Evolutionary conservation across 805 yeast genomes (phyloP), one percentile per base, ranked within the genome.

Genomic region (Wickerhamomyces ciferrii): DNA sequence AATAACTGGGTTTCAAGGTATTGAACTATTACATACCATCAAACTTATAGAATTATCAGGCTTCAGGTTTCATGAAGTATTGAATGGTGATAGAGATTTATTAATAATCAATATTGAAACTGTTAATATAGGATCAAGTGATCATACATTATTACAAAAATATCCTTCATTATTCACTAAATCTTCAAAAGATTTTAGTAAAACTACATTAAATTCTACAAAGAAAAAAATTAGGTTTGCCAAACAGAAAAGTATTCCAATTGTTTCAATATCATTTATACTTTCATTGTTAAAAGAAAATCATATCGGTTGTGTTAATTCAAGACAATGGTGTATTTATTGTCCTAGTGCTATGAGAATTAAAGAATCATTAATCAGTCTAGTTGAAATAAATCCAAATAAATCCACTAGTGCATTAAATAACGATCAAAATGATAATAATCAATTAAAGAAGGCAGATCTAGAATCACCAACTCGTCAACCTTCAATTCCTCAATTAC

Each of bases 1-100:
- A 50, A 70, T 84, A 3, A 77, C 88, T 3, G 96, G 96, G 3
- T 88, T 84, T 60, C 74, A 81, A 19, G 96, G 95, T 0, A 80
- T 86, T 24, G 95, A 88, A 62, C 65, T 80, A 17, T 65, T 86
- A 38, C 96, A 88, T 63, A 59, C 85, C 13, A 79, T 76, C 9
- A 84, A 85, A 57, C 70, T 92, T 39, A 70, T 88, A 9, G 56
- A 67, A 18, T 58, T 74, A 25, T 55, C 85, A 21, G 81, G 84
- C 23, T 78, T 83, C 44, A 67, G 69, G 37, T 71, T 73, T 45
- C 66, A 72, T 41, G 78, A 74, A 0, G 67, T 74, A 2, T 67
- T 87, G 45, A 74, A 75, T 4, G 56, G 70, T 5, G 64, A 68
- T 11, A 67, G 85, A 37, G 85, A 84, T 53, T 56, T 84, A 15